Evolutionary conservation across 768 basidiomycete species (phyloP).

Genomic region (Amanita muscaria): DNA sequence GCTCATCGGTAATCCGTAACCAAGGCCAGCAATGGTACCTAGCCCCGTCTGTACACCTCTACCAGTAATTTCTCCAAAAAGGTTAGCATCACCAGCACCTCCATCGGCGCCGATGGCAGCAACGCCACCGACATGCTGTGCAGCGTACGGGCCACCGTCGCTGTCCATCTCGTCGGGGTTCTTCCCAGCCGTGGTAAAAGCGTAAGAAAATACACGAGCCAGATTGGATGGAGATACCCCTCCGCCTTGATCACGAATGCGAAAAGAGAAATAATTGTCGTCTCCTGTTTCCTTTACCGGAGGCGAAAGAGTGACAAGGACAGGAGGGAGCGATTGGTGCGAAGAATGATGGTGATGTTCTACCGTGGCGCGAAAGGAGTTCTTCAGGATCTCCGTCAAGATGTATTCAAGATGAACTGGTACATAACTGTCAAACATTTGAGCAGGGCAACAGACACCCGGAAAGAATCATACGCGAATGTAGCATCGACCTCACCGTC

Average conservation of each 20-base stretch:
- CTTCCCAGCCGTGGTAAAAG: constrained; percentile 77
- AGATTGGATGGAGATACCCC: constrained; percentile 71
- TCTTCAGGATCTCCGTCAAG: constrained; percentile 84
- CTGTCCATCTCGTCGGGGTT: constrained; percentile 20
- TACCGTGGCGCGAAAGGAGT: constrained; percentile 83
- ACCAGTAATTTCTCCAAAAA: constrained; percentile 73
- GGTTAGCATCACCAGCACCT: constrained; percentile 34
- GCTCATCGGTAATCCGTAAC: constrained; percentile 83
- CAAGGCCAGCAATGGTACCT: constrained; percentile 86
- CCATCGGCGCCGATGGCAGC: constrained; percentile 45
- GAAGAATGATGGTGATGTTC: constrained; percentile 50
- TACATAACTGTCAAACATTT: constrained; percentile 50
- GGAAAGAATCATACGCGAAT: constrained; percentile 57
- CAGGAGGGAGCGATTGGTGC: constrained; percentile 42
- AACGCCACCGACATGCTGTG: constrained; percentile 66
- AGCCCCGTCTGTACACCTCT: constrained; percentile 72
- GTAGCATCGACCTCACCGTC: constrained; percentile 65
- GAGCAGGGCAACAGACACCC: neutral
- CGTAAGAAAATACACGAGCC: constrained; percentile 81
- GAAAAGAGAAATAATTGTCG: constrained; percentile 57
- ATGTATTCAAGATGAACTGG: constrained; percentile 90
- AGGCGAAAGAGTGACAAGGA: constrained; percentile 63
- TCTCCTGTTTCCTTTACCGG: constrained; percentile 28
- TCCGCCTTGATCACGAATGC: constrained; percentile 82
- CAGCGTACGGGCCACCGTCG: constrained; percentile 68